Evolutionary conservation across 352 stramenopile genomes (phyloP).

Genomic region (Globisporangium solare): DNA sequence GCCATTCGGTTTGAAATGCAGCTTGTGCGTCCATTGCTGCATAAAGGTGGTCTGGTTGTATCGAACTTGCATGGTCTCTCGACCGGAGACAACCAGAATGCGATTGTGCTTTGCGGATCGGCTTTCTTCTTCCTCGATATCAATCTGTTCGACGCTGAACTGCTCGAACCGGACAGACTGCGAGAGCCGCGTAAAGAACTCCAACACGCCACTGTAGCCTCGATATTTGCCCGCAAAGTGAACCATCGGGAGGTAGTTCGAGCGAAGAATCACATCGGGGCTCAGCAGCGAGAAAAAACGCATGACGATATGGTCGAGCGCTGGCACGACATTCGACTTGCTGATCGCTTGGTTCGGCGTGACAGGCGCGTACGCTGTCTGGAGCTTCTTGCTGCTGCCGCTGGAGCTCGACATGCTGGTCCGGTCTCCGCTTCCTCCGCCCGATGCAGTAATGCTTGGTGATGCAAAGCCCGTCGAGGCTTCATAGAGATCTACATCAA

Average conservation of each 20-base stretch:
- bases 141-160: constrained; percentile 71
- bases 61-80: constrained; percentile 82
- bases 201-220: constrained; percentile 64
- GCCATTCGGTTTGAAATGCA: constrained; percentile 67
- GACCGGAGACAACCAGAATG: constrained; percentile 66
- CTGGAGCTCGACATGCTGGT: constrained; percentile 3
- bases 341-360: constrained; percentile 46
- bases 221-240: constrained; percentile 85
- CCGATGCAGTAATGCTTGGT: no score
- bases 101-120: constrained; percentile 25
- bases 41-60: constrained; percentile 82
- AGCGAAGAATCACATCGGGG: constrained; percentile 71
- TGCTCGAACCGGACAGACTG: constrained; percentile 71
- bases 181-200: constrained; percentile 70
- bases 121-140: constrained; percentile 44
- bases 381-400: constrained; percentile 42
- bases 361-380: constrained; percentile 40
- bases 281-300: constrained; percentile 81
- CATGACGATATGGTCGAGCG: constrained; percentile 56
- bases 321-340: constrained; percentile 34
- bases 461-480: neutral
- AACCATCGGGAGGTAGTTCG: constrained; percentile 88
- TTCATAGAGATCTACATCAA: constrained; percentile 32
- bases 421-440: neutral
- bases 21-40: constrained; percentile 84